Evolutionary conservation across 2,329 filamentous ascomycete genomes (phyloP), one percentile per base, ranked within the genome.

Genomic region (Metarhizium brunneum): DNA sequence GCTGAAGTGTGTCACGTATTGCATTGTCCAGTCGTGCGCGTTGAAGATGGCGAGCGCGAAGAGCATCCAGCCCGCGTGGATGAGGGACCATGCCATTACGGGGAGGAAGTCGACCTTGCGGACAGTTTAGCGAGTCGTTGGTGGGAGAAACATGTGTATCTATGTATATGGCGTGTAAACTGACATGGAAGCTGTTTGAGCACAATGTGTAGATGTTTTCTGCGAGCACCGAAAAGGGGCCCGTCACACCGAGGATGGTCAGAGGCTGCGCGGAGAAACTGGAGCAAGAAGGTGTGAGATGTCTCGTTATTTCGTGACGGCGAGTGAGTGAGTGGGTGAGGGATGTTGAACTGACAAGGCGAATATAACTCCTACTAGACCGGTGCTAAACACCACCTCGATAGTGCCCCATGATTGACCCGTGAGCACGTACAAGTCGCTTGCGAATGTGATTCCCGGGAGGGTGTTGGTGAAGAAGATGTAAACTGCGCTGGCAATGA

Each of bases 21-120:
- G 76, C 84, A 86, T 87, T 0, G 83, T 86, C 80, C 82, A 86
- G 66, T 86, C 83, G 63, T 86, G 83, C 4, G 83, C 83, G 66
- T 86, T 86, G 68, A 86, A 79, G 52, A 85, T 78, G 54, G 83
- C 83, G 13, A 87, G 73, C 3, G 86, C 67, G 60, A 79, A 80
- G 63, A 85, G 81, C 75, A 86, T 80, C 84, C 84, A 87, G 7
- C 75, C 79, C 6, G 83, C 74, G 64, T 87, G 83, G 53, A 86
- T 83, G 40, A 85, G 74, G 2, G 81, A 78, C 83, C 83, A 87
- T 2, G 84, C 81, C 82, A 86, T 86, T 64, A 86, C 80, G 1
- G 80, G 76, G n/a, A 87, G 71, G 64, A 85, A 87, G 20, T 79
- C 72, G 52, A 84, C 76, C 73, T 80, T 56, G 0, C 16, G 16